Base-by-base conservation (phyloP, 331 rosid species). In the Cydonia oblonga region DNA sequence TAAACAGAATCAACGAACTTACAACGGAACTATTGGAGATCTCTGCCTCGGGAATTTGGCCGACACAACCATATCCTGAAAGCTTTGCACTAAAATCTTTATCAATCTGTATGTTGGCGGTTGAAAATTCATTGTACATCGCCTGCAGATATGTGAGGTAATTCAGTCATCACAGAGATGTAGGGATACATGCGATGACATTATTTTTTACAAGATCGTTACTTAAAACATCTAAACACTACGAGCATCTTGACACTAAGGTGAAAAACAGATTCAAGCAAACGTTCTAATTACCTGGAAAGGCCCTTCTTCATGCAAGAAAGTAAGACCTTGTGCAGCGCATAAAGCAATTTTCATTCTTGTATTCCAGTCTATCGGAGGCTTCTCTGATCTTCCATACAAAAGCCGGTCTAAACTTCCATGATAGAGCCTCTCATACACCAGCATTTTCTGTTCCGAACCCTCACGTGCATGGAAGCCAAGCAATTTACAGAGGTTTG, bases 281-380 rank as follows among this genome's bases (percentile, higher is more conserved):
- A 35, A n/a, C 5, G 71, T 35, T 60, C 20, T 74, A 42, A 64
- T 83, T 81, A 95, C 99, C 99, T 95, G 99, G 84, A 95, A 95
- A 78, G 99, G 99, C 64, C 99, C 99, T 85, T 95, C 99, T 86
- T 95, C 99, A 44, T 95, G 99, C 90, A 95, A 85, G 86, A 95
- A 95, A 53, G 96, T 87, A 63, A 95, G 96, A 58, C 99, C 99
- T 67, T 91, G 96, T 4, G 99, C 97, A 67, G 99, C 96, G 66
- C 93, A 89, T 62, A 90, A 78, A 62, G 96, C 96, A 73, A 95
- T 90, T 86, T 91, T 95, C 86, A 90, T 91, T 84, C 99, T 88
- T 68, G 97, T 89, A 68, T 89, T 95, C 99, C 99, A 95, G 81
- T 95, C 97, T 75, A 95, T 82, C 13, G 93, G 87, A 5, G 97